phyloP scores from a whole-genome alignment of 169 alveolate genomes.

The Plasmodium coatneyi region DNA sequence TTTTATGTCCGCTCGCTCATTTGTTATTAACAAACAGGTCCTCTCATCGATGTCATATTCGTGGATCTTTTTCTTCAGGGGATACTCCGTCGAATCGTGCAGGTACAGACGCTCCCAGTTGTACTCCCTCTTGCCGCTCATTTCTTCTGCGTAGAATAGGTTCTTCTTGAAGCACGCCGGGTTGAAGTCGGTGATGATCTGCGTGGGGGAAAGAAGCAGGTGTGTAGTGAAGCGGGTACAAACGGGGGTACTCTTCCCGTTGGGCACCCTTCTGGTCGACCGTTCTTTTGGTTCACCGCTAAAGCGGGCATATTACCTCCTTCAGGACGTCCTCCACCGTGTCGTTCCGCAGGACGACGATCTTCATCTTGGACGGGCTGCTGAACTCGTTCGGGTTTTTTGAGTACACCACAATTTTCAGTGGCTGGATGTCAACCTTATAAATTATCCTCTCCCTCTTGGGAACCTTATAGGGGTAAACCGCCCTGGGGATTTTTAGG shows the following conservation, averaged over 20 bases:
- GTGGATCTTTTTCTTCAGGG: slow-evolving; percentile 8
- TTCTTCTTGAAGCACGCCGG: slow-evolving; percentile 8
- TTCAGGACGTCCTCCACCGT: slow-evolving; percentile 35
- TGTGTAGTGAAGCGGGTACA: neutral
- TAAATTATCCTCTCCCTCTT: slow-evolving; percentile 27
- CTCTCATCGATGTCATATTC: slow-evolving; percentile 30
- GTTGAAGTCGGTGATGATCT: slow-evolving; percentile 25
- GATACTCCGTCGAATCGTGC: slow-evolving; percentile 10
- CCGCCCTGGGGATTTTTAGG: slow-evolving; percentile 46
- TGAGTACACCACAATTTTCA: slow-evolving; percentile 59
- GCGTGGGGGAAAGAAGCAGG: neutral
- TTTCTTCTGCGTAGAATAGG: slow-evolving; percentile 43
- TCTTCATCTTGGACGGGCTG: slow-evolving; percentile 58
- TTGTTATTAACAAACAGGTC: slow-evolving; percentile 33
- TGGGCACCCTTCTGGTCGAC: no score
- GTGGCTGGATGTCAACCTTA: slow-evolving; percentile 52
- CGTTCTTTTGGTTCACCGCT: neutral
- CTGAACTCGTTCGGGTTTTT: slow-evolving; percentile 40
- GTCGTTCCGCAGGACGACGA: slow-evolving; percentile 43
- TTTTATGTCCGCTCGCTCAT: slow-evolving; percentile 43
- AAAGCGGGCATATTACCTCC: slow-evolving; percentile 2
- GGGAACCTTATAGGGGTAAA: slow-evolving; percentile 16
- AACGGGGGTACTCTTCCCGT: no score
- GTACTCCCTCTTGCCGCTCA: slow-evolving; percentile 9
- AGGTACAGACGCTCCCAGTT: slow-evolving; percentile 31